Conservation (phyloP, 2,329 filamentous ascomycete species). For the Plenodomus lindquistii region DNA sequence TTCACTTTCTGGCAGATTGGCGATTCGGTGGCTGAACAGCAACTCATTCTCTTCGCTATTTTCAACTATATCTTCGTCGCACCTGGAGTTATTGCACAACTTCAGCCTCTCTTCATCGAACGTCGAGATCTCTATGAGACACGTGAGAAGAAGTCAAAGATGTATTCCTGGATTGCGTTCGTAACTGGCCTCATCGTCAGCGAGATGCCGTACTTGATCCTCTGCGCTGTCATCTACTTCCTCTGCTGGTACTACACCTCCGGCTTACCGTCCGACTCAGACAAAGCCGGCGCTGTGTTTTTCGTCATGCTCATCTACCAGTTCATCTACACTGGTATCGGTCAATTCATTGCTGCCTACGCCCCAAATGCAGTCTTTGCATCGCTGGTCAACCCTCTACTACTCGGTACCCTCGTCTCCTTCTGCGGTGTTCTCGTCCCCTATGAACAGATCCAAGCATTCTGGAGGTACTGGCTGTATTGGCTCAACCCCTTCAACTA, state of each 20-base stretch:
- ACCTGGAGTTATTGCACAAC: constrained; percentile 46
- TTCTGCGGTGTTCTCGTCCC: constrained; percentile 63
- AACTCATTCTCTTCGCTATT: constrained; percentile 51
- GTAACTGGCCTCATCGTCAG: constrained; percentile 70
- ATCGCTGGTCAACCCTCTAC: constrained; percentile 55
- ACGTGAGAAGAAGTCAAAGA: constrained; percentile 65
- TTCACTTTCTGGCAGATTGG: constrained; percentile 35
- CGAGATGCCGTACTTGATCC: constrained; percentile 67
- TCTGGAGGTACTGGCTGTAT: constrained; percentile 63
- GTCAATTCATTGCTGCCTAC: constrained; percentile 59
- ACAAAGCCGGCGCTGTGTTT: constrained; percentile 57
- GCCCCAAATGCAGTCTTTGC: constrained; percentile 52
- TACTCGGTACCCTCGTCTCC: constrained; percentile 23
- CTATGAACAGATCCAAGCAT: constrained; percentile 65
- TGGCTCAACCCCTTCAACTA: constrained; percentile 51
- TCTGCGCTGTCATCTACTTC: constrained; percentile 66
- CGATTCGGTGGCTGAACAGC: constrained; percentile 41
- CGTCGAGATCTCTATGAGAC: constrained; percentile 57
- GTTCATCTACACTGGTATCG: constrained; percentile 61
- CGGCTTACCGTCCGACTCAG: constrained; percentile 42
- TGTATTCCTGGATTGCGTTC: constrained; percentile 75
- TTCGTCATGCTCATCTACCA: constrained; percentile 63
- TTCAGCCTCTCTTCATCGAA: constrained; percentile 52
- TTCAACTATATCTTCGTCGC: constrained; percentile 55
- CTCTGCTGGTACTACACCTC: constrained; percentile 67